phyloP scores from a whole-genome alignment of 1,284 basidiomycete genomes.

The Tilletiopsis washingtonensis region DNA sequence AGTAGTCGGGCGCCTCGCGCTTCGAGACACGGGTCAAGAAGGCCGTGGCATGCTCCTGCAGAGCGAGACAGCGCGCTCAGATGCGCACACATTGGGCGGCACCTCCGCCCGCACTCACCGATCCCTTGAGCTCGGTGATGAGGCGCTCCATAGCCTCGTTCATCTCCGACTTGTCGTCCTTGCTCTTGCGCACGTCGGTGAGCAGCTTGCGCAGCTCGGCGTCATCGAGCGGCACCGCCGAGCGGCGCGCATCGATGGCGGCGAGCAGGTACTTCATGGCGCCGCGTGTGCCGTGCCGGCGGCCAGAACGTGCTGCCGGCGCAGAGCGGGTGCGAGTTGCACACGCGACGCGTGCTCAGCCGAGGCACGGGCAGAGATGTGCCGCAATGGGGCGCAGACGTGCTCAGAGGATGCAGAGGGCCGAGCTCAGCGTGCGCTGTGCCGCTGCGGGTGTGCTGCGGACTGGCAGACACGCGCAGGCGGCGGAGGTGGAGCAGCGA shows the following conservation, averaged over 20 bases:
- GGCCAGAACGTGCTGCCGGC: too few species aligned
- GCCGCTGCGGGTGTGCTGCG: too few species aligned
- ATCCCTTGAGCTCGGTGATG: slow-evolving; percentile 41
- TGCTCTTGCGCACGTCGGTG: slow-evolving; percentile 34
- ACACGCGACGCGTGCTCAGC: too few species aligned
- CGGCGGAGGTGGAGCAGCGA: too few species aligned
- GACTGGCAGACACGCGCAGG: too few species aligned
- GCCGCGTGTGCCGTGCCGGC: too few species aligned
- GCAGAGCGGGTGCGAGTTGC: too few species aligned
- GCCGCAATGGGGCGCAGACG: too few species aligned
- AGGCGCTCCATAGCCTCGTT: slow-evolving; percentile 44
- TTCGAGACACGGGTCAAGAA: slow-evolving; percentile 44
- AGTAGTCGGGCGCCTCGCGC: slow-evolving; percentile 46
- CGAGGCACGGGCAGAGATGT: too few species aligned
- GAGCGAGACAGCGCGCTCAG: not conserved
- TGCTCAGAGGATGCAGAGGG: too few species aligned
- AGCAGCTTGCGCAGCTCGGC: slow-evolving; percentile 36
- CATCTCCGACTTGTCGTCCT: slow-evolving; percentile 43
- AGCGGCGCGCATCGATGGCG: slow-evolving; percentile 40
- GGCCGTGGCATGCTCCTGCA: slow-evolving; percentile 40
- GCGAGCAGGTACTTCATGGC: slow-evolving; percentile 39
- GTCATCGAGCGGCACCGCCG: slow-evolving; percentile 32
- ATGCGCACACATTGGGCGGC: not conserved
- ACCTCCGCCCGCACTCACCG: slow-evolving; percentile 11
- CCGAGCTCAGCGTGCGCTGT: too few species aligned